Percentiles rank a stretch among this genome's conserved stretches.
Evolutionary conservation across 2,329 filamentous ascomycete species (phyloP).

Genomic region (Nemania sp.): DNA sequence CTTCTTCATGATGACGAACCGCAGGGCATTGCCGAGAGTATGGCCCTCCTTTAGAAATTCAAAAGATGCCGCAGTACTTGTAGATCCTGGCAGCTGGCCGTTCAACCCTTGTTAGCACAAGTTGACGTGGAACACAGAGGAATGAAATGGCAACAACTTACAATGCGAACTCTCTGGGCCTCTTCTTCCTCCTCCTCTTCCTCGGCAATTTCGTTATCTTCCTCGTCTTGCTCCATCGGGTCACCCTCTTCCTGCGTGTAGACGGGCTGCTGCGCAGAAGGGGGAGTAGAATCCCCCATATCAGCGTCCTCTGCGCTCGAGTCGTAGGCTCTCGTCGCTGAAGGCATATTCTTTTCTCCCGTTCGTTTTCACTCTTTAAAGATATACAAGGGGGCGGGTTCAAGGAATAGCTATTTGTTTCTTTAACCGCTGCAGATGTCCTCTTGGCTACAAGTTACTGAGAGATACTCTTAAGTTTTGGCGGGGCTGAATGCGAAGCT

Average conservation of each 20-base stretch:
- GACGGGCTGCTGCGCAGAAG: conserved; percentile 42
- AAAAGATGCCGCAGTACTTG: conserved; percentile 88
- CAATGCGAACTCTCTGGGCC: conserved; percentile 65
- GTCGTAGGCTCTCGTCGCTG: conserved; percentile 29
- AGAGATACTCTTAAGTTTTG: conserved; percentile 13
- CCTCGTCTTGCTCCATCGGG: conserved; percentile 40
- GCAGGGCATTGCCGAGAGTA: conserved; percentile 89
- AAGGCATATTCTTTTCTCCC: conserved; percentile 30
- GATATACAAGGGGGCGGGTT: too few species aligned
- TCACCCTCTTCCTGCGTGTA: conserved; percentile 46
- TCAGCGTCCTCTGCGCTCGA: conserved; percentile 34
- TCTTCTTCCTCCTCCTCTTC: conserved; percentile 58
- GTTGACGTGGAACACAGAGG: conserved; percentile 3
- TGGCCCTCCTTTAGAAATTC: conserved; percentile 94
- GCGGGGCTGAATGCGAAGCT: conserved; percentile 20
- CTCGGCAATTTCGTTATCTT: conserved; percentile 44
- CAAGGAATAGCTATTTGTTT: too few species aligned
- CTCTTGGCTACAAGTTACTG: background rate
- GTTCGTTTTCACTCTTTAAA: background rate
- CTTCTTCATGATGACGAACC: conserved; percentile 99
- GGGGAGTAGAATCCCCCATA: conserved; percentile 39
- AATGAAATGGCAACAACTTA: conserved; percentile 43
- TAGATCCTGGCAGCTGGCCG: conserved; percentile 77
- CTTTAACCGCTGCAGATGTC: background rate
- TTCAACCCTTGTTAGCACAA: conserved; percentile 16